Evolutionary conservation across 257 asterid genomes (phyloP).

Genomic region (Gentiana macrophylla): DNA sequence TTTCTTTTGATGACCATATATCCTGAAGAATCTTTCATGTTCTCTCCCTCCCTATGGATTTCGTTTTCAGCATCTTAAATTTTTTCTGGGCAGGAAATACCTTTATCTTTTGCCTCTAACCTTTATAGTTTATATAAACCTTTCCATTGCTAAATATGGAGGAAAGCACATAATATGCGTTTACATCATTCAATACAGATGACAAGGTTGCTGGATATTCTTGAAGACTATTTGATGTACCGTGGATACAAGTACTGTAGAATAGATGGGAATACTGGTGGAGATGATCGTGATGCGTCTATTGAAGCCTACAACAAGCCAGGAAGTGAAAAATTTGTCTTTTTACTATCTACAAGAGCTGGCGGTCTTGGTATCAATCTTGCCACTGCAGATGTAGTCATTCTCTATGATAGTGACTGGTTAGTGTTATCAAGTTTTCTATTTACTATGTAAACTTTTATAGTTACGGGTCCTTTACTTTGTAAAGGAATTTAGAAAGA

Average conservation of each 20-base stretch:
- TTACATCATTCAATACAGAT: constrained; percentile 41
- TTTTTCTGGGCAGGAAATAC: too few species aligned
- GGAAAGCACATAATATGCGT: background rate
- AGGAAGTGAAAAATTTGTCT: constrained; percentile 90
- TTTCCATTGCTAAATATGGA: too few species aligned
- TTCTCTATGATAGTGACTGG: constrained; percentile 99
- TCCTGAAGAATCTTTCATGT: too few species aligned
- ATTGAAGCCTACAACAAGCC: constrained; percentile 87
- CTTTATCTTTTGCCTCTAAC: background rate
- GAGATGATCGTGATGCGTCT: constrained; percentile 98
- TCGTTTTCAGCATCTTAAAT: too few species aligned
- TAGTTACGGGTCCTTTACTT: background rate
- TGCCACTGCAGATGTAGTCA: constrained; percentile 98
- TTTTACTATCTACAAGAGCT: constrained; percentile 93
- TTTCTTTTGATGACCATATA: too few species aligned
- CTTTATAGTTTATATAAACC: background rate
- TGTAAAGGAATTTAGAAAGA: too few species aligned
- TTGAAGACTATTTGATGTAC: constrained; percentile 87
- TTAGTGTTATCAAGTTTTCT: constrained; percentile 16
- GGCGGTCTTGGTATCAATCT: constrained; percentile 99
- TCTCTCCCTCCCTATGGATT: too few species aligned
- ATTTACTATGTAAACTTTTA: too few species aligned
- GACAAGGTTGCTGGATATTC: constrained; percentile 97
- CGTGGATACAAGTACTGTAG: constrained; percentile 87
- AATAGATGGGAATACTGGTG: constrained; percentile 98